A percentile compares a stretch with the other conserved stretches of the same genome.
phyloP scores from a whole-genome alignment of 176 grass and related monocot species.

The Juncus inflexus region DNA sequence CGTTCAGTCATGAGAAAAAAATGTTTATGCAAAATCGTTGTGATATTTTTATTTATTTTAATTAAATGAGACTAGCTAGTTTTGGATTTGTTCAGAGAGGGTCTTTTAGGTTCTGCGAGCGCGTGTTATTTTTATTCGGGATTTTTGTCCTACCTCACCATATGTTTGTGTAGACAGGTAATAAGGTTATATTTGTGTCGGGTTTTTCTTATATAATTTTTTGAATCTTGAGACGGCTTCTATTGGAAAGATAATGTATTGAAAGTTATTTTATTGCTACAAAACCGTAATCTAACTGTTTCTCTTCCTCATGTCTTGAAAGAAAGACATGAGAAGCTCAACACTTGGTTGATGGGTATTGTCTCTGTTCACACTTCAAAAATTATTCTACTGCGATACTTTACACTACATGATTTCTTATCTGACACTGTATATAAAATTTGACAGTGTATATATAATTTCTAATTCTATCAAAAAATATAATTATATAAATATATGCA shows the following conservation, averaged over 20 bases:
- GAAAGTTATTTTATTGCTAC: not conserved
- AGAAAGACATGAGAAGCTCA: too few species aligned
- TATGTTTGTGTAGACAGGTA: constrained; percentile 20
- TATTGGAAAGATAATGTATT: constrained; percentile 17
- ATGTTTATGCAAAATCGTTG: constrained; percentile 10
- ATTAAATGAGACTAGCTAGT: constrained; percentile 26
- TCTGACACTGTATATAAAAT: too few species aligned
- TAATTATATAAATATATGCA: too few species aligned
- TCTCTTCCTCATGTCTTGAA: too few species aligned
- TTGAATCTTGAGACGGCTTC: constrained; percentile 7
- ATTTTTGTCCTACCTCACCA: constrained; percentile 14
- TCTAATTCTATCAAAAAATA: too few species aligned
- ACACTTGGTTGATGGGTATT: too few species aligned
- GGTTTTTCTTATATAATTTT: constrained; percentile 23
- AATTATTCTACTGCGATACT: too few species aligned
- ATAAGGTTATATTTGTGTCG: constrained; percentile 24
- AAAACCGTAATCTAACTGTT: constrained; percentile 10
- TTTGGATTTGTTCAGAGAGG: constrained; percentile 27
- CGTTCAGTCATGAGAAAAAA: constrained; percentile 73
- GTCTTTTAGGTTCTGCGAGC: constrained; percentile 11
- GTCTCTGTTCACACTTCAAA: too few species aligned
- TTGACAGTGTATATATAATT: too few species aligned
- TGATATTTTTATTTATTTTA: constrained; percentile 26
- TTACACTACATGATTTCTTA: too few species aligned
- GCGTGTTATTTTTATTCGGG: constrained; percentile 17